Conservation (phyloP, 2,329 filamentous ascomycete species). For the Monosporascus sp. region DNA sequence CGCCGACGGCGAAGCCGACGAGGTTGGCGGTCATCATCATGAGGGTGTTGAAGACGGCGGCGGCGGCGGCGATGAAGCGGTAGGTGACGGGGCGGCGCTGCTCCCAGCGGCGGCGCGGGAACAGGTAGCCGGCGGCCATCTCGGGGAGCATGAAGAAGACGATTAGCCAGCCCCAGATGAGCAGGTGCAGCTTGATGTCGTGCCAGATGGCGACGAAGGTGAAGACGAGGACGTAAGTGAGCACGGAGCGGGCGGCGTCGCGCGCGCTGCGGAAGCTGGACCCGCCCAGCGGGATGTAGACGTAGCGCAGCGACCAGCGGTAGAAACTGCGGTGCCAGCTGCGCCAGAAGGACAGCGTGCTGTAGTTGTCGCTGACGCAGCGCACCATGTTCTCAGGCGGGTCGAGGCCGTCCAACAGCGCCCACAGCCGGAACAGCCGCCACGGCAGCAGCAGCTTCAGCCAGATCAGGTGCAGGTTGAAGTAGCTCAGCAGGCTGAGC, state of each 20-base stretch:
- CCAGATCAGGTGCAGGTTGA: constrained; percentile 97
- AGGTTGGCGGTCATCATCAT: constrained; percentile 97
- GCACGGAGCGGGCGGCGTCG: constrained; percentile 52
- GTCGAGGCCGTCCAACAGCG: constrained; percentile 83
- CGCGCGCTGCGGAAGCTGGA: constrained; percentile 42
- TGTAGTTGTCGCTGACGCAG: constrained; percentile 94
- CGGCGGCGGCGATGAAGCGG: constrained; percentile 73
- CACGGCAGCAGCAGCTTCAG: constrained; percentile 93
- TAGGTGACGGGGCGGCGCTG: constrained; percentile 63
- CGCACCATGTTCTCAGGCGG: constrained; percentile 98
- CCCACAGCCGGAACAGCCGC: constrained; percentile 99
- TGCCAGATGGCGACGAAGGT: constrained; percentile 98
- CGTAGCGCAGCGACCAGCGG: constrained; percentile 88
- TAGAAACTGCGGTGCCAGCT: constrained; percentile 95
- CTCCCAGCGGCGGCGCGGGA: constrained; percentile 70
- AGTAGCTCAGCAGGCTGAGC: constrained; percentile 84
- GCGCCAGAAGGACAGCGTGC: constrained; percentile 87
- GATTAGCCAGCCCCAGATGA: constrained; percentile 97
- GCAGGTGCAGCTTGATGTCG: constrained; percentile 83
- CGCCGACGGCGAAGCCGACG: constrained; percentile 87
- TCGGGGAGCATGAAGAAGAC: constrained; percentile 93
- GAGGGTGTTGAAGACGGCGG: constrained; percentile 76
- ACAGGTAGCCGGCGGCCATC: constrained; percentile 64
- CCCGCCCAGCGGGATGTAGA: constrained; percentile 89
- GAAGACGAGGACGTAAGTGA: constrained; percentile 81